Percentiles rank a stretch among this genome's conserved stretches.
Conservation (phyloP, 1,284 basidiomycete genomes). For the Ustilago trichophora region DNA sequence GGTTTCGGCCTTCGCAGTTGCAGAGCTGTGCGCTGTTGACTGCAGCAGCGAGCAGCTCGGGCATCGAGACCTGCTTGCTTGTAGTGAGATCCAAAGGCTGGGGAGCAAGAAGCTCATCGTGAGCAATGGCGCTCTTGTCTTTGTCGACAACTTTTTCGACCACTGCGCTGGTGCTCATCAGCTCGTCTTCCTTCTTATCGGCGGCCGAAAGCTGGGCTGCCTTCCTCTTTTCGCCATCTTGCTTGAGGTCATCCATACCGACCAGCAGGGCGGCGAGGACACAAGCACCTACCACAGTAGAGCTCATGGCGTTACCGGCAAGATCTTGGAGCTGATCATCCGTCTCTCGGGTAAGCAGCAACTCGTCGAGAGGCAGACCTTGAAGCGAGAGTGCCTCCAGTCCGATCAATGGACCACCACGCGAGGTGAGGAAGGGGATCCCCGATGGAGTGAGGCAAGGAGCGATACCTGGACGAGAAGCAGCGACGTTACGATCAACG, state of each 20-base stretch:
- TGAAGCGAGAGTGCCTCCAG: slow-evolving; percentile 91
- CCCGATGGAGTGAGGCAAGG: slow-evolving; percentile 93
- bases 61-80: slow-evolving; percentile 40
- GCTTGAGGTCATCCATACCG: slow-evolving; percentile 41
- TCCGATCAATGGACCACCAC: slow-evolving; percentile 94
- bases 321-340: slow-evolving; percentile 93
- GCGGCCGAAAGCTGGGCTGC: slow-evolving; percentile 68
- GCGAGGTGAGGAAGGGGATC: slow-evolving; percentile 94
- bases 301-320: slow-evolving; percentile 94
- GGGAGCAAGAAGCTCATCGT: slow-evolving; percentile 64
- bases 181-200: slow-evolving; percentile 73
- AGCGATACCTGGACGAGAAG: slow-evolving; percentile 81
- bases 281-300: slow-evolving; percentile 90
- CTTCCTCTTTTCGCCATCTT: slow-evolving; percentile 27
- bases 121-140: slow-evolving; percentile 69
- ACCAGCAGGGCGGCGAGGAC: slow-evolving; percentile 80
- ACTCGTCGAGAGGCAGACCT: slow-evolving; percentile 88
- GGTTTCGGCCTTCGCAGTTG: slow-evolving; percentile 84
- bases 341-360: slow-evolving; percentile 88
- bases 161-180: slow-evolving; percentile 68
- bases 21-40: slow-evolving; percentile 81
- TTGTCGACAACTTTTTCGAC: slow-evolving; percentile 68
- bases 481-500: slow-evolving; percentile 81
- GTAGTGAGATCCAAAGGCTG: slow-evolving; percentile 40
- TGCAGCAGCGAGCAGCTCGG: slow-evolving; percentile 74